Evolutionary conservation across 768 basidiomycete species (phyloP).

Genomic region (Mycena venus): DNA sequence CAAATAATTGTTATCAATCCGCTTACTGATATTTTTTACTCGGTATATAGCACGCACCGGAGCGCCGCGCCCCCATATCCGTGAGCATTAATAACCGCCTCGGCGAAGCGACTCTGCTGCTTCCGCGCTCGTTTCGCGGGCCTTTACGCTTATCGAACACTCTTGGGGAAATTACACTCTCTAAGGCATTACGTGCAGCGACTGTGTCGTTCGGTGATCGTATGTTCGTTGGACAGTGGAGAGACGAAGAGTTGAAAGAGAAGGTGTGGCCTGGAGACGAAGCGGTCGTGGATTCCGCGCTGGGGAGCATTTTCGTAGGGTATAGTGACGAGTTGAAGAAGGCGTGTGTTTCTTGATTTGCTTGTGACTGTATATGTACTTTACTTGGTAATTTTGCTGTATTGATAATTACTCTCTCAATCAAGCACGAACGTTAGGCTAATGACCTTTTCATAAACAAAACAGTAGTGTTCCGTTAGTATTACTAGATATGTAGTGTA

Average conservation of each 20-base stretch:
- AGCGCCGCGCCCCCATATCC: conserved; percentile 18
- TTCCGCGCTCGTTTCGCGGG: conserved; percentile 34
- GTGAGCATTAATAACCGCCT: conserved; percentile 14
- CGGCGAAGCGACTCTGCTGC: conserved; percentile 15
- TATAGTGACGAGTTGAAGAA: neutral
- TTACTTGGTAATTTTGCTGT: too few relatives aligned
- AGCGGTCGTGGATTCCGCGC: neutral
- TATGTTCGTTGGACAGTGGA: conserved; percentile 27
- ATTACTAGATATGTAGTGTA: neutral
- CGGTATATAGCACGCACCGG: conserved; percentile 18
- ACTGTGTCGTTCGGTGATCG: conserved; percentile 6
- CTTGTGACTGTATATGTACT: neutral
- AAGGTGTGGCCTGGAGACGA: conserved; percentile 18
- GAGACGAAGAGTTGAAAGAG: neutral
- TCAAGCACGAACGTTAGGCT: too few relatives aligned
- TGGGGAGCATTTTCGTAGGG: conserved; percentile 6
- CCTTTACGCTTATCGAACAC: conserved; percentile 5
- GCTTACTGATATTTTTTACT: neutral
- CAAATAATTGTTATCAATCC: neutral
- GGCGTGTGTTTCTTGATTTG: neutral
- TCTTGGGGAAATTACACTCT: conserved; percentile 25
- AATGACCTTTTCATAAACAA: too few relatives aligned
- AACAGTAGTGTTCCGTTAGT: too few relatives aligned
- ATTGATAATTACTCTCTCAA: too few relatives aligned
- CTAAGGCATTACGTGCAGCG: conserved; percentile 6